phyloP scores from a whole-genome alignment of 768 basidiomycete species.

The Agaricus bisporus region DNA sequence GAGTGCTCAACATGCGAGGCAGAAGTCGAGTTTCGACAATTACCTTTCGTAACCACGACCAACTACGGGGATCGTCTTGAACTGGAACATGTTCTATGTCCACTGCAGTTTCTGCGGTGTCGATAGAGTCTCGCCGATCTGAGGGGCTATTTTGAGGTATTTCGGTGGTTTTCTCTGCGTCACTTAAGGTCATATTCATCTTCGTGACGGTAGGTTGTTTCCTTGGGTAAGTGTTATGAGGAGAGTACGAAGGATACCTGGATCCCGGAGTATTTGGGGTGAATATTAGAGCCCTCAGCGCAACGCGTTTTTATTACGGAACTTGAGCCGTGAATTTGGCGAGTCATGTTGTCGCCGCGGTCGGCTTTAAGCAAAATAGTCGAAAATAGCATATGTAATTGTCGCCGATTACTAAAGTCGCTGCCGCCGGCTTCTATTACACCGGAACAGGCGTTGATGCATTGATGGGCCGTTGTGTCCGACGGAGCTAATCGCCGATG shows the following conservation, averaged over 20 bases:
- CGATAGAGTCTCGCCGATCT: background rate
- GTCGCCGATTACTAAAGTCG: background rate
- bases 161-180: background rate
- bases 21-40: constrained; percentile 7
- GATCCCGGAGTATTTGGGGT: no score
- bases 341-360: no score
- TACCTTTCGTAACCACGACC: constrained; percentile 54
- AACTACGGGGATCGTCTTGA: constrained; percentile 54
- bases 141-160: background rate
- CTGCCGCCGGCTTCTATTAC: background rate
- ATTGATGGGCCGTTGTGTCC: background rate
- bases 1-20: background rate
- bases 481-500: background rate
- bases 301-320: no score
- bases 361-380: no score
- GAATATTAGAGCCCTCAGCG: no score
- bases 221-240: background rate
- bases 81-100: constrained; percentile 54
- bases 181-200: background rate
- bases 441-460: no score
- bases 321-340: no score
- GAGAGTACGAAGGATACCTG: background rate
- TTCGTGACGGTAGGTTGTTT: background rate
- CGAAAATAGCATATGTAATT: background rate
- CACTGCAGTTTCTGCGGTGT: constrained; percentile 1